These are phyloP conservation scores for Crepidotus sp. DNA, from an alignment of 1,284 basidiomycete species.

Conservation along the genomic window DNA sequence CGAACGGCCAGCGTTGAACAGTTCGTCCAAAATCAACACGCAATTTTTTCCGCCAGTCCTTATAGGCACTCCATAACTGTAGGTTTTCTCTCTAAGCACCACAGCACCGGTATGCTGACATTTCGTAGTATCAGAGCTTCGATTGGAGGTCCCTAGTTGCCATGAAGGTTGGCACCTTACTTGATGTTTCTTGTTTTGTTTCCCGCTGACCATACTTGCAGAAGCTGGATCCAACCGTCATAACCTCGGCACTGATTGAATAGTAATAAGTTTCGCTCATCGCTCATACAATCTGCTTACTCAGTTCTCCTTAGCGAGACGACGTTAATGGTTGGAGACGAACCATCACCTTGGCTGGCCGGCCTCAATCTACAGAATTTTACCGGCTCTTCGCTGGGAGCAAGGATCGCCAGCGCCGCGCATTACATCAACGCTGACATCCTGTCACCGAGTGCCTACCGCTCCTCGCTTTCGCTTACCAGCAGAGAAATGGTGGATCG, in stretches of 20 bases:
- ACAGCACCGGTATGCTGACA: neutral
- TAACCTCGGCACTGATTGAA: conserved; percentile 53
- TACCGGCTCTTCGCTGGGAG: conserved; percentile 43
- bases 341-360: conserved; percentile 51
- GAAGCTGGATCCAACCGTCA: conserved; percentile 41
- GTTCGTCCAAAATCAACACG: conserved; percentile 59
- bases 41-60: conserved; percentile 44
- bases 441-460: conserved; percentile 53
- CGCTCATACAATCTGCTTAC: neutral
- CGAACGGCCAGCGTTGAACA: conserved; percentile 52
- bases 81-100: conserved; percentile 18
- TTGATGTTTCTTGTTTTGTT: neutral
- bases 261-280: conserved; percentile 36
- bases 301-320: conserved; percentile 30
- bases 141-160: conserved; percentile 64
- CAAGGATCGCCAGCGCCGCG: conserved; percentile 58
- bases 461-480: conserved; percentile 42
- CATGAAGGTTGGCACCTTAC: conserved; percentile 45
- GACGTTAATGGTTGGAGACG: conserved; percentile 30
- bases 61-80: conserved; percentile 57
- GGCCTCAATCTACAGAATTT: conserved; percentile 51
- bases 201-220: conserved; percentile 18
- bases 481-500: conserved; percentile 59
- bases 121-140: conserved; percentile 59
- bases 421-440: conserved; percentile 56